Percentiles rank a stretch among this genome's conserved stretches.
These are phyloP conservation scores for Stephanodiscus triporus DNA, from an alignment of 108 stramenopile species.

Conservation along the genomic window DNA sequence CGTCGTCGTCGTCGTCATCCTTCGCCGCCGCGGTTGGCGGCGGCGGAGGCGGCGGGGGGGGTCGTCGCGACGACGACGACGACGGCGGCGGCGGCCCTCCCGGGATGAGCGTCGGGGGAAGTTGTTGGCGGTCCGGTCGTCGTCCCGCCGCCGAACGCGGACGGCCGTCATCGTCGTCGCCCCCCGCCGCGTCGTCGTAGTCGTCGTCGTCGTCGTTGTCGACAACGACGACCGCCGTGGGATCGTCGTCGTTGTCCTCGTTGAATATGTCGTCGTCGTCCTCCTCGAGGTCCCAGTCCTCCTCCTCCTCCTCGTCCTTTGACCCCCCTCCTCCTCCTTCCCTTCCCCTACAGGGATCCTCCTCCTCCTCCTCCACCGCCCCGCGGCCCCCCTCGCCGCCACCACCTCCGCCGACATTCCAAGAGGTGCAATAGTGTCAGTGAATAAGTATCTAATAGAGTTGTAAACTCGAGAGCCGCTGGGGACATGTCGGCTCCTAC, in stretches of 20 bases:
- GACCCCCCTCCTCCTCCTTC: background rate
- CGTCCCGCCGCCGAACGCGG: no score
- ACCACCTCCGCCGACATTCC: no score
- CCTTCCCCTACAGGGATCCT: background rate
- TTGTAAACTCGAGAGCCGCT: no score
- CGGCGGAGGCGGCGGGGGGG: no score
- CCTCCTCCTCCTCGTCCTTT: background rate
- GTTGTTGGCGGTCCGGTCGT: no score
- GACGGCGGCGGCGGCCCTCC: no score
- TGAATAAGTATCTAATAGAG: no score
- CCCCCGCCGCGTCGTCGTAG: background rate
- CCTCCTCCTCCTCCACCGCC: background rate
- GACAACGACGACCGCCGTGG: background rate
- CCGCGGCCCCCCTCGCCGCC: background rate
- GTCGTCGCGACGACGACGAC: no score
- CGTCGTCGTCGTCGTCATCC: background rate
- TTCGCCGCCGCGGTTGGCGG: background rate
- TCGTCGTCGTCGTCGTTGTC: background rate
- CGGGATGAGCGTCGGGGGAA: no score
- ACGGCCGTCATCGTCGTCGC: background rate
- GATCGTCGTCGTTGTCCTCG: background rate
- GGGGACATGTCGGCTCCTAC: background rate
- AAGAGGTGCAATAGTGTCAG: no score
- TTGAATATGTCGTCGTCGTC: conserved; percentile 13
- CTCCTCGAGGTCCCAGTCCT: conserved; percentile 15